phyloP scores from a whole-genome alignment of 139 green algal species.

The Choricystis sp. region DNA sequence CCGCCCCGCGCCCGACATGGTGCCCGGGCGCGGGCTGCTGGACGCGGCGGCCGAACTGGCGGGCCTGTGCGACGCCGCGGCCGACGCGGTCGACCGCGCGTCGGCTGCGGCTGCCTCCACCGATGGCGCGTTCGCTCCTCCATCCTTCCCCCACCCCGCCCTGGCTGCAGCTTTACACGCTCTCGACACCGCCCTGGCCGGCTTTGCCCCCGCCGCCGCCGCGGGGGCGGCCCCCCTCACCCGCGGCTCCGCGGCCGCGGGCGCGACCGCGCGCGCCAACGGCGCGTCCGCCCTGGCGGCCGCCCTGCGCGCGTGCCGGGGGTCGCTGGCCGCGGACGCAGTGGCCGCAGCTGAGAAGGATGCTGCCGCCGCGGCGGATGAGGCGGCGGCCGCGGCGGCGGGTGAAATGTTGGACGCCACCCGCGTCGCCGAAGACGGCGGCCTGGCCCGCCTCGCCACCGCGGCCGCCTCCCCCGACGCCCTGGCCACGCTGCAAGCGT shows the following conservation, averaged over 20 bases:
- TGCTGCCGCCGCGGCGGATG: too few relatives aligned
- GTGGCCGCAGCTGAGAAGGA: neutral
- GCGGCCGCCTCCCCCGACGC: too few relatives aligned
- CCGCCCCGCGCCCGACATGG: neutral
- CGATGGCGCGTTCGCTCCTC: too few relatives aligned
- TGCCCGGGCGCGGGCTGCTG: neutral
- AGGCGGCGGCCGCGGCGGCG: neutral
- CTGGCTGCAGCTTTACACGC: too few relatives aligned
- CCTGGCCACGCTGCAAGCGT: neutral
- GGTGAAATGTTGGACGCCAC: neutral
- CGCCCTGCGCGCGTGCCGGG: neutral
- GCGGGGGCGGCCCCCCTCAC: too few relatives aligned
- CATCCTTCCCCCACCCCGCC: too few relatives aligned
- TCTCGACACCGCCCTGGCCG: too few relatives aligned
- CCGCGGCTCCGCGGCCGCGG: too few relatives aligned
- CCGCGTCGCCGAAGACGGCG: too few relatives aligned
- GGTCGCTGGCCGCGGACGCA: neutral
- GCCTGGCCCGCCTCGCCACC: neutral
- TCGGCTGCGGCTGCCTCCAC: too few relatives aligned
- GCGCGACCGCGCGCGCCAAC: too few relatives aligned
- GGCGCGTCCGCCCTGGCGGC: neutral
- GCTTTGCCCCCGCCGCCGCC: too few relatives aligned
- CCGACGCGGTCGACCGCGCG: neutral
- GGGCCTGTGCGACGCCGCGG: neutral
- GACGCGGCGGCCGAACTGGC: neutral